Percentiles rank a stretch among this genome's conserved stretches.
Conservation (phyloP, 139 green algal genomes). For the Desmodesmus armatus region DNA sequence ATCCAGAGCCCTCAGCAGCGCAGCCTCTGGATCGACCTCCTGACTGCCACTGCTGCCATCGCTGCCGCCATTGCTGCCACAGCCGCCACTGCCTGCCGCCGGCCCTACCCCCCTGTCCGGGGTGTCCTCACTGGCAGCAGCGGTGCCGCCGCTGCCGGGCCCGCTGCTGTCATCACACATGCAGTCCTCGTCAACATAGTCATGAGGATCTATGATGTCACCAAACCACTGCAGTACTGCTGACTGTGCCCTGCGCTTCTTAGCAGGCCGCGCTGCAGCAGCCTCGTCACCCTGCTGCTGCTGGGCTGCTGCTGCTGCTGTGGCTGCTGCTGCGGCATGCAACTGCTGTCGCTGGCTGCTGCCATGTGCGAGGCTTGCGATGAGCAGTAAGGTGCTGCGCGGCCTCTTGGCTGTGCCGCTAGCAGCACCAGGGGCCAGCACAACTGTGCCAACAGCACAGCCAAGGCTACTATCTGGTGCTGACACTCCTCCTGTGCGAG, state of each 20-base stretch:
- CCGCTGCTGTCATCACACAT: neutral
- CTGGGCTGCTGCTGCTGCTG: neutral
- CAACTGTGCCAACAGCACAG: too few relatives aligned
- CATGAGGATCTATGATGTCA: neutral
- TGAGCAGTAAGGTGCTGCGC: too few relatives aligned
- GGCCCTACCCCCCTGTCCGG: too few relatives aligned
- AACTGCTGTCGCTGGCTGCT: neutral
- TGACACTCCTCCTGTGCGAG: neutral
- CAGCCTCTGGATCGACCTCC: neutral
- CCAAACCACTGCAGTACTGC: conserved; percentile 38
- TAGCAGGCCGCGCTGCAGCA: neutral
- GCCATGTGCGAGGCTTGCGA: too few relatives aligned
- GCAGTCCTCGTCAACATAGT: too few relatives aligned
- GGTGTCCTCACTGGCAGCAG: neutral
- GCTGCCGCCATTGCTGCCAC: neutral
- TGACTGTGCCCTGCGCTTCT: neutral
- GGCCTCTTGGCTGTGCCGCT: too few relatives aligned
- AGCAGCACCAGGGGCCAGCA: too few relatives aligned
- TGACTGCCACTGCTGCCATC: neutral
- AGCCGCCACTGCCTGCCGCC: neutral
- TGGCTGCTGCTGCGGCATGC: neutral
- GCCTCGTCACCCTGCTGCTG: neutral
- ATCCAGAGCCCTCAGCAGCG: too few relatives aligned
- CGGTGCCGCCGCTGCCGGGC: neutral
- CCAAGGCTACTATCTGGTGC: neutral